Base-by-base conservation (phyloP, 352 stramenopile species). In the Phytophthora melonis region DNA sequence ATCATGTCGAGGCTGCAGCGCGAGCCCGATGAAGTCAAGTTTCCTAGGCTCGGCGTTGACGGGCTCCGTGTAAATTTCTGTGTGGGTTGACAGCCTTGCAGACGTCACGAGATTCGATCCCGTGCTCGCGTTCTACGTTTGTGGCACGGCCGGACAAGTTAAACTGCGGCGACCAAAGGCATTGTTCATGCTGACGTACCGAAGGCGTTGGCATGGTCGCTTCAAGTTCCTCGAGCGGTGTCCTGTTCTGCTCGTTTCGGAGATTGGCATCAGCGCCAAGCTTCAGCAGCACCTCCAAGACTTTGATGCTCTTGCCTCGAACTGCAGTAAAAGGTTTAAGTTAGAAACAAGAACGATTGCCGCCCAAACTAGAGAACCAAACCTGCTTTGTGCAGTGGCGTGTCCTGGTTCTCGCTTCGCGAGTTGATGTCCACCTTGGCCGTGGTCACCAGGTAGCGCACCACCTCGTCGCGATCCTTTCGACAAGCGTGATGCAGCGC, bases 301-400 rank as follows among this genome's bases (percentile, higher is more conserved):
- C 86, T 57, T 78, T 85, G 36, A 93, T 61, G 30, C 80, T 88
- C 58, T 88, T 87, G 27, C 84, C 83, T 30, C 70, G 70, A 59
- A 83, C 74, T 30, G 27, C 49, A 13, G 9, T 14, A 25, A 27
- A 66, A 43, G 1, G 1, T 21, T 14, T 4, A 21, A 1, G 41
- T 50, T 50, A 16, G 41, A 16, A 50, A 50, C 41, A 50, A 25
- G 2, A 25, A 1, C 23, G 2, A 25, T 25, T 25, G 23, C 23
- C 23, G 23, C 23, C 23, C 23, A 25, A 25, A 2, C 23, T 25
- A 25, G 23, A 25, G 23, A 25, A 25, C 21, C 34, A 54, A 58
- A 93, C 86, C 86, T 72, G 88, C 88, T 88, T 95, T 95, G 60
- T 93, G 88, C 58, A 95, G 71, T 19, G 88, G 86, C 11, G 88